Percentiles rank a stretch among this genome's conserved stretches.
phyloP scores from a whole-genome alignment of 495 filamentous ascomycete species.

The Trypethelium eluteriae region DNA sequence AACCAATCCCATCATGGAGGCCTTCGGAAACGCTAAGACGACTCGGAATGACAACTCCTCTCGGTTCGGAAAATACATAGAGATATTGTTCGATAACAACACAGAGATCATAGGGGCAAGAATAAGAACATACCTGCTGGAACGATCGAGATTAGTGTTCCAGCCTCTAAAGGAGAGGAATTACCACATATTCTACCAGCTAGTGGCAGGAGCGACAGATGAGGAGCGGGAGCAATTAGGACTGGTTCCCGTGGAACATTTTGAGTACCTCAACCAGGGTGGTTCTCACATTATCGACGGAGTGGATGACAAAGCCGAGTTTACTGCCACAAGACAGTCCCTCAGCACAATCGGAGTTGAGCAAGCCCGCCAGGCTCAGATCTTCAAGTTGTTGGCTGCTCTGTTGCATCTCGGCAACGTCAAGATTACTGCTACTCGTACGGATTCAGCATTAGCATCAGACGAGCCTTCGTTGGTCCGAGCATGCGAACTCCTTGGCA shows the following conservation, averaged over 20 bases:
- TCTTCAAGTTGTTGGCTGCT: conserved; percentile 87
- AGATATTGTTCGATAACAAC: conserved; percentile 95
- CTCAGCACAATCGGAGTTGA: conserved; percentile 81
- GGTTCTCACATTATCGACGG: conserved; percentile 84
- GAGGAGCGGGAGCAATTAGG: conserved; percentile 69
- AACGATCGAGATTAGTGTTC: conserved; percentile 95
- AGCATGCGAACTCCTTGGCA: conserved; percentile 81
- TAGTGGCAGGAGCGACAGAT: conserved; percentile 89
- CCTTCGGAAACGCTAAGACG: conserved; percentile 98
- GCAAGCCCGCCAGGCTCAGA: conserved; percentile 63
- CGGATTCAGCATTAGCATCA: conserved; percentile 73
- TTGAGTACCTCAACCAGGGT: conserved; percentile 93
- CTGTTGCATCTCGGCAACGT: conserved; percentile 93
- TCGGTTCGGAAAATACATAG: conserved; percentile 98
- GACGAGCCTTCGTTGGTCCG: conserved; percentile 72
- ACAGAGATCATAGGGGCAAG: conserved; percentile 97
- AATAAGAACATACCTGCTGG: conserved; percentile 90
- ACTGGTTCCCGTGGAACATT: conserved; percentile 76
- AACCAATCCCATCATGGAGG: conserved; percentile 99
- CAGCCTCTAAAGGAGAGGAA: conserved; percentile 96
- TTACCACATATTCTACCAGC: conserved; percentile 98
- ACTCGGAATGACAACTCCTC: conserved; percentile 99
- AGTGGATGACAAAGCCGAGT: conserved; percentile 92
- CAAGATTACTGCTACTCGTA: conserved; percentile 83
- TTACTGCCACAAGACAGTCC: conserved; percentile 76